Base-by-base conservation (phyloP, 2,329 filamentous ascomycete genomes). In the Diplodia corticola region DNA sequence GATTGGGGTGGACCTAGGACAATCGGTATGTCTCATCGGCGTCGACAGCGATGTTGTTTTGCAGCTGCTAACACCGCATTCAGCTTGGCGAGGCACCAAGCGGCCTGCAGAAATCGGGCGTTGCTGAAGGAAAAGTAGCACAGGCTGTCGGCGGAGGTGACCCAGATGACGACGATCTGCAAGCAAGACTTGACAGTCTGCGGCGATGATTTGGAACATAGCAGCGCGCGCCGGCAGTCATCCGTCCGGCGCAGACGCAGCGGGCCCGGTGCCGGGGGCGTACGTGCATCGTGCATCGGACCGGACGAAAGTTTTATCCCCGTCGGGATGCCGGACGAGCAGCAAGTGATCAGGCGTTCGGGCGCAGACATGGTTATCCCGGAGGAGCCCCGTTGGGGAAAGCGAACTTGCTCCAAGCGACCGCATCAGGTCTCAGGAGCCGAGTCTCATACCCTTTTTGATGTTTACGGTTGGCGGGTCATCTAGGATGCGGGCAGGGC, bases 21-120 rank as follows among this genome's bases (percentile, higher is more conserved):
- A 95, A 80, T 85, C 91, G 71, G 94, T 98, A 84, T 84, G 48
- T 64, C 48, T 40, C 26, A n/a, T 30, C 30, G 37, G 3, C 13
- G 28, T 15, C 46, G n/a, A 55, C 17, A 12, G 33, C 44, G 28
- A 53, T 13, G 30, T 13, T 50, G 63, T 48, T 33, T 46, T 37
- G 22, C 44, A 37, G 51, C n/a, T 65, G 44, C 69, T 72, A 67
- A 70, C 69, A 22, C 44, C 55, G 51, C 66, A 55, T 72, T 69
- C 75, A 98, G 93, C 87, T 99, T 73, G 94, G 93, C 67, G 93
- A 97, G 77, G 95, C 94, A 2, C 95, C 95, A 0, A 89, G 89
- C 48, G 93, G 91, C 3, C 81, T 98, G 68, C 92, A 95, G 74
- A 89, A 88, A 69, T 85, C 86, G 64, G 82, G 89, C 5, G 89